Conservation (phyloP, 495 filamentous ascomycete species). For the Chlorociboria aeruginascens region DNA sequence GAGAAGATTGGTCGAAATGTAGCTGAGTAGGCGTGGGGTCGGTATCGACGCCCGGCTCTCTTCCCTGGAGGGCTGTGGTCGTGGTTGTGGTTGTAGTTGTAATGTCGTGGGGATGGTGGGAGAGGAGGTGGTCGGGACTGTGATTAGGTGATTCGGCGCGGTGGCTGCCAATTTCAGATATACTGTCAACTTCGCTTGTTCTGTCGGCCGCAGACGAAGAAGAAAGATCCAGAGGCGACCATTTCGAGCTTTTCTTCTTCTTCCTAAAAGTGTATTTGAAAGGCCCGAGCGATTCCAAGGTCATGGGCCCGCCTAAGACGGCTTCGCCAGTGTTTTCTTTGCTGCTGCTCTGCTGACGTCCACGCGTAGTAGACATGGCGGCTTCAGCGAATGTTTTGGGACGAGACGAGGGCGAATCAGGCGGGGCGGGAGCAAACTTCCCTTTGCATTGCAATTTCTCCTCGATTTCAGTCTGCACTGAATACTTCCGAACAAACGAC, state of each 20-base stretch:
- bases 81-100: background rate
- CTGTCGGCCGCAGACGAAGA: background rate
- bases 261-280: constrained; percentile 3
- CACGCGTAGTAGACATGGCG: background rate
- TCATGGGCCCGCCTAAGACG: background rate
- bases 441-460: background rate
- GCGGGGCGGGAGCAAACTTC: background rate
- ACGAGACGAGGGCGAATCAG: background rate
- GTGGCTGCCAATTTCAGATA: background rate
- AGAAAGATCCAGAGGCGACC: background rate
- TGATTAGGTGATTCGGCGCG: background rate
- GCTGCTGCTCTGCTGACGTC: background rate
- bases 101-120: background rate
- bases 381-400: constrained; percentile 2
- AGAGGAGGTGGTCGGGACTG: background rate
- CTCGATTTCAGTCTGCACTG: background rate
- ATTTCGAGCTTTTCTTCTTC: background rate
- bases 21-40: background rate
- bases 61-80: background rate
- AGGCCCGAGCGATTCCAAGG: background rate
- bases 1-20: background rate
- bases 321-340: background rate
- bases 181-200: background rate
- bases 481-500: background rate
- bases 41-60: background rate